Conservation (phyloP, 2,329 filamentous ascomycete species). For the Tympanopsis confertula region DNA sequence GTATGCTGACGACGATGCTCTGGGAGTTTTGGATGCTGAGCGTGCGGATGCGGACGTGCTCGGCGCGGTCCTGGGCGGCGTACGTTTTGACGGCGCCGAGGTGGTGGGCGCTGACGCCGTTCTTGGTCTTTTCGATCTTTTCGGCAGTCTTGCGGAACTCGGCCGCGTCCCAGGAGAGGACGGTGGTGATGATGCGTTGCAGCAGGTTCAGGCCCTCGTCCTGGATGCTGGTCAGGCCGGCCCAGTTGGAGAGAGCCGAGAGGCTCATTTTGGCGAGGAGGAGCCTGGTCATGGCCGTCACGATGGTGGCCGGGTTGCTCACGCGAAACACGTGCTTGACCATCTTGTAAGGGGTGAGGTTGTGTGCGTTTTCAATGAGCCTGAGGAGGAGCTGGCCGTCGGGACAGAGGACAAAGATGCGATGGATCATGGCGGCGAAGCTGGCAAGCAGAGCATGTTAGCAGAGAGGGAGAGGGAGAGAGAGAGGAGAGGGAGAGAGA, state of each 20-base stretch:
- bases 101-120: slow-evolving; percentile 46
- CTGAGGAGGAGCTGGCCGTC: slow-evolving; percentile 66
- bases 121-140: slow-evolving; percentile 51
- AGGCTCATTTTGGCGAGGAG: slow-evolving; percentile 70
- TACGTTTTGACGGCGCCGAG: slow-evolving; percentile 49
- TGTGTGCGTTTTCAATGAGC: slow-evolving; percentile 59
- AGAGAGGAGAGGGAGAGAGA: neutral
- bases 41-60: slow-evolving; percentile 47
- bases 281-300: slow-evolving; percentile 61
- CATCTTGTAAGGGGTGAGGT: slow-evolving; percentile 59
- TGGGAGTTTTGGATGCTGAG: slow-evolving; percentile 34
- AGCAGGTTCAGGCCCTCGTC: slow-evolving; percentile 74
- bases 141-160: slow-evolving; percentile 57
- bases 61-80: slow-evolving; percentile 34
- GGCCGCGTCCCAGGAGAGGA: slow-evolving; percentile 60
- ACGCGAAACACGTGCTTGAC: slow-evolving; percentile 64
- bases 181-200: slow-evolving; percentile 66
- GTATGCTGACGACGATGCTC: slow-evolving; percentile 58
- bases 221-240: slow-evolving; percentile 58
- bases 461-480: slow-evolving; percentile 2
- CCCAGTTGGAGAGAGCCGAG: slow-evolving; percentile 66
- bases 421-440: slow-evolving; percentile 63
- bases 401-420: slow-evolving; percentile 60
- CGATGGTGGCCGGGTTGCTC: slow-evolving; percentile 73
- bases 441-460: slow-evolving; percentile 21